Evolutionary conservation across 148 eudicot species (phyloP).

Genomic region (Heliamphora exappendiculata): DNA sequence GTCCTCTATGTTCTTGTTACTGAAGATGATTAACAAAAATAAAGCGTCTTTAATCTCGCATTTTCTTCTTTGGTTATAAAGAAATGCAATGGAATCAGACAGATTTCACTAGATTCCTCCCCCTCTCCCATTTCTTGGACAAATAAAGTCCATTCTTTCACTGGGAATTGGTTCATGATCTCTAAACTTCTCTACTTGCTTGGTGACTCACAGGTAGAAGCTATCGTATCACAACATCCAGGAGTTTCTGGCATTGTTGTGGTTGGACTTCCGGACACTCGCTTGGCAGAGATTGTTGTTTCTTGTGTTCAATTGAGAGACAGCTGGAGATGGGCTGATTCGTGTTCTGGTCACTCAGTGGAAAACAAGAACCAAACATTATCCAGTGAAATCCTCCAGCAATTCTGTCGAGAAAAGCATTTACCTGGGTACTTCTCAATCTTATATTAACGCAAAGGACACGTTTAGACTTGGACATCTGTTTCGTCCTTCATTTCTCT

Average conservation of each 20-base stretch:
- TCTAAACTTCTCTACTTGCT: conserved; percentile 7
- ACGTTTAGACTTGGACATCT: not conserved
- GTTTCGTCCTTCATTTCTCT: not conserved
- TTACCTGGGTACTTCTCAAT: conserved; percentile 50
- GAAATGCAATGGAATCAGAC: not conserved
- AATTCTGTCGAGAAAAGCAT: conserved; percentile 41
- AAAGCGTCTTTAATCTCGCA: not conserved
- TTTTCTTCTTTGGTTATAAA: not conserved
- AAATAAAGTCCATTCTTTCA: not conserved
- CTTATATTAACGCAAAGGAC: not conserved
- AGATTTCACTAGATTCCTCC: not conserved
- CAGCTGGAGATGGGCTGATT: conserved; percentile 63
- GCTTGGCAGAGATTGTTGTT: conserved; percentile 66
- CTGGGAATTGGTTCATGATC: not conserved
- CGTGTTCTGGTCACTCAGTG: conserved; percentile 8
- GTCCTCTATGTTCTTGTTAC: not conserved
- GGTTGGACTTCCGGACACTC: conserved; percentile 59
- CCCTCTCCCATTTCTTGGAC: not conserved
- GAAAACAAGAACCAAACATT: conserved; percentile 19
- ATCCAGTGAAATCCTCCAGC: conserved; percentile 44
- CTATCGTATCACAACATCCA: conserved; percentile 62
- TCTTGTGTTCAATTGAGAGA: conserved; percentile 54
- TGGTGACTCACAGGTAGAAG: conserved; percentile 58
- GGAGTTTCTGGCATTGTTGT: conserved; percentile 50
- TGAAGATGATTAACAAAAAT: not conserved